Percentiles rank a stretch among this genome's conserved stretches.
These are phyloP conservation scores for Lasiosphaeris hirsuta DNA, from an alignment of 495 filamentous ascomycete species.

Conservation along the genomic window DNA sequence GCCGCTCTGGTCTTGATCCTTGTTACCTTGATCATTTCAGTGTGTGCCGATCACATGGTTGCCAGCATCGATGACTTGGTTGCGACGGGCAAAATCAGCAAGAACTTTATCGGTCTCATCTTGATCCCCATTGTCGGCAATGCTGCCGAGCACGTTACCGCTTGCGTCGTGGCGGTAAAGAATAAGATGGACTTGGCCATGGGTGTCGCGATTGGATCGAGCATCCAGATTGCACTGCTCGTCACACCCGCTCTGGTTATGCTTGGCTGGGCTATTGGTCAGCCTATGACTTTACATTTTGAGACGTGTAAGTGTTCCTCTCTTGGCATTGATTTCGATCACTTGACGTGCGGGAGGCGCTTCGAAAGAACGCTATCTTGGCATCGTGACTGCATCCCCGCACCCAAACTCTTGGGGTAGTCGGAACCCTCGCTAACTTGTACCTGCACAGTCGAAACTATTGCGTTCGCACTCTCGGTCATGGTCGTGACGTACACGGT, in stretches of 20 bases:
- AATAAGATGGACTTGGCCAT: slow-evolving; percentile 98
- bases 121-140: slow-evolving; percentile 97
- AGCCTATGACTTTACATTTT: slow-evolving; percentile 89
- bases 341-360: neutral
- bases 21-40: slow-evolving; percentile 77
- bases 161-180: slow-evolving; percentile 85
- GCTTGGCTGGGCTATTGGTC: slow-evolving; percentile 75
- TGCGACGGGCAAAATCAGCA: slow-evolving; percentile 77
- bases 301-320: slow-evolving; percentile 51
- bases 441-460: slow-evolving; percentile 67
- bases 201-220: slow-evolving; percentile 87
- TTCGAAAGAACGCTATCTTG: neutral
- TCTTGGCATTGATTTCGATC: neutral
- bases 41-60: slow-evolving; percentile 92
- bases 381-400: neutral
- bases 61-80: slow-evolving; percentile 90
- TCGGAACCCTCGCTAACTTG: neutral
- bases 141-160: slow-evolving; percentile 94
- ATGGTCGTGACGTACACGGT: slow-evolving; percentile 90
- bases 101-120: slow-evolving; percentile 94
- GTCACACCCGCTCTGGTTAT: slow-evolving; percentile 90
- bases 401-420: neutral
- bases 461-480: slow-evolving; percentile 86
- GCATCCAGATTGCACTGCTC: slow-evolving; percentile 90
- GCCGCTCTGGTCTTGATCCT: slow-evolving; percentile 69